These are phyloP conservation scores for Carex kokanica DNA, from an alignment of 176 grass and related monocot genomes.

Conservation along the genomic window DNA sequence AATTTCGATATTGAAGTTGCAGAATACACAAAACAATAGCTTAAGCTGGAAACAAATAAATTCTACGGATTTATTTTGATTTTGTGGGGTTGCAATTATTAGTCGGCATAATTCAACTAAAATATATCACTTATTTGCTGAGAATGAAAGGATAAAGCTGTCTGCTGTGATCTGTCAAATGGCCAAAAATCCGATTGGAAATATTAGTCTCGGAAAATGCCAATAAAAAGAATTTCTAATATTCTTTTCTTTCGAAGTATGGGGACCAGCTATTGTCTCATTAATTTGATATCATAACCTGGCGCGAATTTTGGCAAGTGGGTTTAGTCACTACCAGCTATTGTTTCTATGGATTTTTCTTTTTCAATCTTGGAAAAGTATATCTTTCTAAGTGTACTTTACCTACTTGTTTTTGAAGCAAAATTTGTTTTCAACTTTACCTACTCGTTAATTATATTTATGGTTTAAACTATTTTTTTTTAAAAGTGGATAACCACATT, in stretches of 20 bases:
- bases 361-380: background rate
- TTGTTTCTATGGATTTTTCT: background rate
- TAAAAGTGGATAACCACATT: too few species aligned
- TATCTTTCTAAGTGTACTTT: background rate
- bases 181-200: background rate
- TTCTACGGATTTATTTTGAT: too few species aligned
- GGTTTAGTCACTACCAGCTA: background rate
- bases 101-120: background rate
- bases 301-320: conserved; percentile 19
- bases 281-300: conserved; percentile 11
- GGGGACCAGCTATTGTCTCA: background rate
- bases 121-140: background rate
- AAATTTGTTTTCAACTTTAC: too few species aligned
- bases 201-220: too few species aligned
- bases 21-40: too few species aligned
- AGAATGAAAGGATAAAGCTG: background rate
- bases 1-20: too few species aligned
- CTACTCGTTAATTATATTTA: background rate
- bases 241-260: background rate
- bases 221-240: background rate
- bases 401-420: background rate
- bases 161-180: background rate
- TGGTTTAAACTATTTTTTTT: background rate
- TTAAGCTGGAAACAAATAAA: too few species aligned
- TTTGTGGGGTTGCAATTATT: background rate